Evolutionary conservation across 2,329 filamentous ascomycete genomes (phyloP).

Genomic region (Pseudocercospora crystallina): DNA sequence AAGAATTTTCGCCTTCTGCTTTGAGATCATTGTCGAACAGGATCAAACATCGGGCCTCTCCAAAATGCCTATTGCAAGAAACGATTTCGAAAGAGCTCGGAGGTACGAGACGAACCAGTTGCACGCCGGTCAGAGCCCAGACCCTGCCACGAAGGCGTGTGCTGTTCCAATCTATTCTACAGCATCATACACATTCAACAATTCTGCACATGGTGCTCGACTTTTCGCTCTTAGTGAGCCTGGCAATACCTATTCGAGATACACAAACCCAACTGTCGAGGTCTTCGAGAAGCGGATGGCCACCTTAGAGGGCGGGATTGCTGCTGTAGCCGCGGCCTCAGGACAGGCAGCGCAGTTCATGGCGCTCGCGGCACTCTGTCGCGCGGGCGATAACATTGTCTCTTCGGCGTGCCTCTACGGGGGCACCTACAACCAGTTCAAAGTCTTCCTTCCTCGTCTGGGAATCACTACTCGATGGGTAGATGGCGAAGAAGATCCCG

Average conservation of each 20-base stretch:
- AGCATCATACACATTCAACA: constrained; percentile 19
- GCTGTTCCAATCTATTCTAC: constrained; percentile 20
- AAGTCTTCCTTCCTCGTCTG: constrained; percentile 20
- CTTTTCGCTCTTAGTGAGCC: constrained; percentile 21
- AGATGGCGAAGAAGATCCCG: constrained; percentile 20
- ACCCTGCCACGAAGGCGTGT: constrained; percentile 18
- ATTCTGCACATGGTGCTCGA: constrained; percentile 17
- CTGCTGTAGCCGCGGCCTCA: constrained; percentile 17
- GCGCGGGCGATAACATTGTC: constrained; percentile 20
- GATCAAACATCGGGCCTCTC: too few species aligned
- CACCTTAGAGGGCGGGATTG: constrained; percentile 18
- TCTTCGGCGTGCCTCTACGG: constrained; percentile 19
- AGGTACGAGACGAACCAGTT: constrained; percentile 16
- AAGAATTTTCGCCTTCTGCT: too few species aligned
- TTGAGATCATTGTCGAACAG: too few species aligned
- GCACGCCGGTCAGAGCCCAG: constrained; percentile 16
- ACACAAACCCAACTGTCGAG: constrained; percentile 20
- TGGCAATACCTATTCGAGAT: constrained; percentile 17
- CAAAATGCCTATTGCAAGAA: too few species aligned
- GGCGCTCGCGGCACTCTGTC: constrained; percentile 15
- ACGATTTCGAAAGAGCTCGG: too few species aligned
- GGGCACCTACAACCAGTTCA: constrained; percentile 19
- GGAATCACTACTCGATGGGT: constrained; percentile 18
- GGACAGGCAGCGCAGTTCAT: constrained; percentile 21
- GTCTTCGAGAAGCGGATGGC: constrained; percentile 20